Conservation (phyloP, 371 early-diverging fungal species). For the Mortierella sp. region DNA sequence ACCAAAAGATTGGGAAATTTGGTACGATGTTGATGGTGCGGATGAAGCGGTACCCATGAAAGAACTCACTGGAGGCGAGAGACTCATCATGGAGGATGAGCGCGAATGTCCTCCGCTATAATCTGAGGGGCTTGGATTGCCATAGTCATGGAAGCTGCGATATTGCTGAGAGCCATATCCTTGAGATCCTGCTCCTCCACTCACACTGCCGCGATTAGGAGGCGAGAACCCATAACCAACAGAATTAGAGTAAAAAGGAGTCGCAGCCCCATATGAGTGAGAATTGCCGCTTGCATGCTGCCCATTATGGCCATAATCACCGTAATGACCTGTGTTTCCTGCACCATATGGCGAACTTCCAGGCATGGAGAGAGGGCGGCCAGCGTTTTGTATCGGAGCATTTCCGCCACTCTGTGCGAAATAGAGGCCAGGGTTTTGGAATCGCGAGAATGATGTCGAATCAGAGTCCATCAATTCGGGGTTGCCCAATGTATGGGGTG, state of each 20-base stretch:
- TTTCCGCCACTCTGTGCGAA: constrained; percentile 34
- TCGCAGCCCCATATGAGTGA: constrained; percentile 33
- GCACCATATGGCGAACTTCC: constrained; percentile 33
- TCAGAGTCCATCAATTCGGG: constrained; percentile 36
- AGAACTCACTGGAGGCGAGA: constrained; percentile 46
- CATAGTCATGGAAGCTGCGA: constrained; percentile 34
- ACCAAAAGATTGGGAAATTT: constrained; percentile 41
- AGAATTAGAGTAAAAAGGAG: constrained; percentile 26
- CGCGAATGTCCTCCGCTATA: constrained; percentile 37
- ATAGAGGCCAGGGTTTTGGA: constrained; percentile 37
- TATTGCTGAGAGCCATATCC: constrained; percentile 30
- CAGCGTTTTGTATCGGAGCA: constrained; percentile 13
- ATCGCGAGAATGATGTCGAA: constrained; percentile 31
- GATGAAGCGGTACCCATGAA: constrained; percentile 39
- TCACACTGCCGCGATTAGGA: constrained; percentile 6
- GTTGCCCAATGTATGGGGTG: constrained; percentile 24
- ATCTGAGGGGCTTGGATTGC: constrained; percentile 22
- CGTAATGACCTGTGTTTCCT: constrained; percentile 25
- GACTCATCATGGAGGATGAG: constrained; percentile 48
- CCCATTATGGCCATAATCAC: constrained; percentile 30
- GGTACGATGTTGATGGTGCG: constrained; percentile 27
- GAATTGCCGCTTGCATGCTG: constrained; percentile 26
- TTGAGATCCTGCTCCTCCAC: constrained; percentile 15
- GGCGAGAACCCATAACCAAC: constrained; percentile 34
- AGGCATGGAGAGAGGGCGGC: constrained; percentile 41